Evolutionary conservation across 1,284 basidiomycete genomes (phyloP).

Genomic region (Exobasidium rhododendri): DNA sequence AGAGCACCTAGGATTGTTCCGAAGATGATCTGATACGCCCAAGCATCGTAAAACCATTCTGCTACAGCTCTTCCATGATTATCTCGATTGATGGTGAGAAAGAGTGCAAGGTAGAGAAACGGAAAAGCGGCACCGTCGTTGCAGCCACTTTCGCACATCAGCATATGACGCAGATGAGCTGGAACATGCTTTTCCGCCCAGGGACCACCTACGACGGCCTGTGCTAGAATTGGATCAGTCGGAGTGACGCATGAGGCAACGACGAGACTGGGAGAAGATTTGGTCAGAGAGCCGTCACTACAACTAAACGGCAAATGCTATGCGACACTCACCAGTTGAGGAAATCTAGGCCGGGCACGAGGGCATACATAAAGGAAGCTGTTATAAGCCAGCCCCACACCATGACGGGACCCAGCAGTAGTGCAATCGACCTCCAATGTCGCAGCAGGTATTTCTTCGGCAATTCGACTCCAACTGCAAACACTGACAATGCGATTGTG

Average conservation of each 20-base stretch:
- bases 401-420: constrained; percentile 86
- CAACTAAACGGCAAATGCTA: too few species aligned
- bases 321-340: constrained; percentile 23
- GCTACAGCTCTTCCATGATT: constrained; percentile 63
- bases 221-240: constrained; percentile 73
- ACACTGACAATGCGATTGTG: constrained; percentile 93
- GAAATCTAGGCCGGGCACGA: constrained; percentile 39
- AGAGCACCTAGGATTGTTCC: constrained; percentile 75
- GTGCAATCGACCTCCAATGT: constrained; percentile 84
- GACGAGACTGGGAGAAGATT: constrained; percentile 62
- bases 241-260: constrained; percentile 92
- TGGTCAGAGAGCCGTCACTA: too few species aligned
- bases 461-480: constrained; percentile 81
- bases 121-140: constrained; percentile 78
- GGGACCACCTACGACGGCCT: constrained; percentile 81
- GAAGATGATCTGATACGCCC: constrained; percentile 74
- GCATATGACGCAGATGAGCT: constrained; percentile 83
- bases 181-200: constrained; percentile 99
- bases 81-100: constrained; percentile 72
- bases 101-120: constrained; percentile 88
- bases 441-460: constrained; percentile 69
- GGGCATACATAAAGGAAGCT: constrained; percentile 58
- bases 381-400: constrained; percentile 79
- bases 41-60: constrained; percentile 52
- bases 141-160: constrained; percentile 87